These are phyloP conservation scores for Globisporangium sylvaticum DNA, from an alignment of 352 stramenopile species.

Conservation along the genomic window DNA sequence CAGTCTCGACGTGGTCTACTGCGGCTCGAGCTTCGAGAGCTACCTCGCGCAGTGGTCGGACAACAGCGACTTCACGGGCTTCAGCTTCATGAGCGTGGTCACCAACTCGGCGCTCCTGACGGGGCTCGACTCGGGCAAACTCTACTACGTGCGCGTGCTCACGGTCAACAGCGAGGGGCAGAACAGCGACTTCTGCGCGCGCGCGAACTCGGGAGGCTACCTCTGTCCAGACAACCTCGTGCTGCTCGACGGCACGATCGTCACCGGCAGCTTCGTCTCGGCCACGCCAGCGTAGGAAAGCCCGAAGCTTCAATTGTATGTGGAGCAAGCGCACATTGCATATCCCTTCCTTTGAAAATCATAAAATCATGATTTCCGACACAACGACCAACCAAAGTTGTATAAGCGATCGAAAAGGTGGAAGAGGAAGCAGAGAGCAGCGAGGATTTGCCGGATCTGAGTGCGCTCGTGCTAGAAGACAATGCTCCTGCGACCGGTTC, in stretches of 20 bases:
- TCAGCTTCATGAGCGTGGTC: slow-evolving; percentile 62
- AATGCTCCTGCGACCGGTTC: too few species aligned
- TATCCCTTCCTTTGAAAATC: too few species aligned
- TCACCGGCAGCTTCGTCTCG: slow-evolving; percentile 51
- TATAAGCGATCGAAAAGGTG: too few species aligned
- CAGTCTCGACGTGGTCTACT: slow-evolving; percentile 87
- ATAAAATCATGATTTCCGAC: too few species aligned
- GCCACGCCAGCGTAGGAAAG: slow-evolving; percentile 28
- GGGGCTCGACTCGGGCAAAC: slow-evolving; percentile 62
- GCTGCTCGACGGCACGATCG: slow-evolving; percentile 53
- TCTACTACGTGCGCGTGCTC: slow-evolving; percentile 83
- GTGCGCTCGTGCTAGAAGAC: neutral
- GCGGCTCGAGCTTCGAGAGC: slow-evolving; percentile 83
- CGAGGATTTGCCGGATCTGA: neutral
- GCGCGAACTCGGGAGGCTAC: slow-evolving; percentile 46
- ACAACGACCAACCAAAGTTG: too few species aligned
- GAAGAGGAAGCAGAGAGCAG: neutral
- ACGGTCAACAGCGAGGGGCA: slow-evolving; percentile 76
- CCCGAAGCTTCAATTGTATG: too few species aligned
- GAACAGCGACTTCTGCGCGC: slow-evolving; percentile 67
- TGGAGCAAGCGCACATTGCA: too few species aligned
- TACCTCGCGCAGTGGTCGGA: slow-evolving; percentile 93
- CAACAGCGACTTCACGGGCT: slow-evolving; percentile 63
- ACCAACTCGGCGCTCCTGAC: slow-evolving; percentile 54
- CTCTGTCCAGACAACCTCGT: slow-evolving; percentile 74